Percentiles rank a stretch among this genome's conserved stretches.
Evolutionary conservation across 345 rosid genomes (phyloP).

Genomic region (Euphorbia lathyris): DNA sequence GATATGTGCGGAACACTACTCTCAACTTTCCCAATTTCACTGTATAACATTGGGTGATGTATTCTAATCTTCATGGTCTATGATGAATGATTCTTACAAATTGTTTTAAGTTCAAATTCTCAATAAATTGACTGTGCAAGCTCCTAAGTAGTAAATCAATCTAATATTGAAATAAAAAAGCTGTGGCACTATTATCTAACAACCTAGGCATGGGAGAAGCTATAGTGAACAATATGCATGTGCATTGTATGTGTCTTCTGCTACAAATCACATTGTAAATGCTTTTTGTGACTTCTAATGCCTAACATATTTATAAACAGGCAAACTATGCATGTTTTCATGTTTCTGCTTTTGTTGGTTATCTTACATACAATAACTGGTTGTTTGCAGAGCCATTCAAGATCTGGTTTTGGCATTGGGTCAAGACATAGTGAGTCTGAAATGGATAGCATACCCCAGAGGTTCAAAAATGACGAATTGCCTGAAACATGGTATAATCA

Average conservation of each 20-base stretch:
- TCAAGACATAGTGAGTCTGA: slow-evolving; percentile 53
- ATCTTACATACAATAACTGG: slow-evolving; percentile 3
- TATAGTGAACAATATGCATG: neutral
- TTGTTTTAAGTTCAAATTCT: neutral
- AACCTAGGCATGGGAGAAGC: neutral
- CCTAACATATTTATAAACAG: neutral
- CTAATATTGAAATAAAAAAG: no score
- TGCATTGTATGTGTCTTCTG: neutral
- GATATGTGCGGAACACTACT: neutral
- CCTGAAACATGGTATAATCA: slow-evolving; percentile 92
- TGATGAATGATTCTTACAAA: neutral
- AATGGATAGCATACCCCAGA: slow-evolving; percentile 49
- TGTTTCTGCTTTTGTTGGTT: slow-evolving; percentile 1
- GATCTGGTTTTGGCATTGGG: slow-evolving; percentile 42
- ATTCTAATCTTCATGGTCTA: neutral
- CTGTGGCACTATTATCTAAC: neutral
- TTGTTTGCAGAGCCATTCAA: slow-evolving; percentile 45
- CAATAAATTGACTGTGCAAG: neutral
- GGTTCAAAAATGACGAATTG: slow-evolving; percentile 68
- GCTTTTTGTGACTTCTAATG: neutral
- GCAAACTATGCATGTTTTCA: neutral
- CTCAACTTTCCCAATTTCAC: neutral
- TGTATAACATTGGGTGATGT: neutral
- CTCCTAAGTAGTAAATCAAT: neutral
- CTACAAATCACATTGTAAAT: neutral